Percentiles rank a stretch among this genome's conserved stretches.
Evolutionary conservation across 2,329 filamentous ascomycete genomes (phyloP).

Genomic region (Beauveria medogensis): DNA sequence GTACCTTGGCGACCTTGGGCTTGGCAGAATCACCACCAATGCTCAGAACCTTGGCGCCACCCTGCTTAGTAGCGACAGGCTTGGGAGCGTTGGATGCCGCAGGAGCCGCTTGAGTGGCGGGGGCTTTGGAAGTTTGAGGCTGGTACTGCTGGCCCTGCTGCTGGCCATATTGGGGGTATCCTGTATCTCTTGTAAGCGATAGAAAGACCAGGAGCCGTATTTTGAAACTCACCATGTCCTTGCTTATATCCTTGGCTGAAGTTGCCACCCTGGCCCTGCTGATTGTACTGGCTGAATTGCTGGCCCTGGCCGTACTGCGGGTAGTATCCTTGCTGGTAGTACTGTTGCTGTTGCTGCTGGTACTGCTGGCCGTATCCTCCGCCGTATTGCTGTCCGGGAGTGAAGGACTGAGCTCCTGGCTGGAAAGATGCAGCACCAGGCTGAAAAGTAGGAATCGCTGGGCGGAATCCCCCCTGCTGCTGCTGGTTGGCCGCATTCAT

Average conservation of each 20-base stretch:
- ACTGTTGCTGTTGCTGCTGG: slow-evolving; percentile 46
- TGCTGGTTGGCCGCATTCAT: slow-evolving; percentile 47
- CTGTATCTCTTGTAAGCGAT: slow-evolving; percentile 24
- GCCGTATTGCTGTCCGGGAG: slow-evolving; percentile 48
- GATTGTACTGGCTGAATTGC: slow-evolving; percentile 38
- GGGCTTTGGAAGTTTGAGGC: slow-evolving; percentile 31
- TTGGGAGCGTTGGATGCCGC: slow-evolving; percentile 38
- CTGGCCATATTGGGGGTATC: slow-evolving; percentile 47
- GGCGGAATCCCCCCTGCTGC: slow-evolving; percentile 43
- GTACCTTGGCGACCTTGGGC: slow-evolving; percentile 37
- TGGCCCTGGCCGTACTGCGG: slow-evolving; percentile 43
- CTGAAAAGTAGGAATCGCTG: slow-evolving; percentile 62
- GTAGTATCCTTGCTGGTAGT: slow-evolving; percentile 49
- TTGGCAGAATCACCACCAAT: slow-evolving; percentile 57
- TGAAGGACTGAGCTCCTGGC: slow-evolving; percentile 39
- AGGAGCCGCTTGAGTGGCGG: slow-evolving; percentile 37
- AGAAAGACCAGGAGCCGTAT: background rate
- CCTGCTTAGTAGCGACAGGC: slow-evolving; percentile 55
- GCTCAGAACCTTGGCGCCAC: slow-evolving; percentile 65
- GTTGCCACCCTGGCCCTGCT: slow-evolving; percentile 39
- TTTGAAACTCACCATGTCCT: slow-evolving; percentile 34
- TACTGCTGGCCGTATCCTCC: slow-evolving; percentile 49
- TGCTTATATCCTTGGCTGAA: slow-evolving; percentile 47
- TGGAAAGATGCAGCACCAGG: slow-evolving; percentile 64
- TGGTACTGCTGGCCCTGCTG: slow-evolving; percentile 34